Conservation (phyloP, 2,329 filamentous ascomycete genomes). For the Cryphonectria carpinicola region DNA sequence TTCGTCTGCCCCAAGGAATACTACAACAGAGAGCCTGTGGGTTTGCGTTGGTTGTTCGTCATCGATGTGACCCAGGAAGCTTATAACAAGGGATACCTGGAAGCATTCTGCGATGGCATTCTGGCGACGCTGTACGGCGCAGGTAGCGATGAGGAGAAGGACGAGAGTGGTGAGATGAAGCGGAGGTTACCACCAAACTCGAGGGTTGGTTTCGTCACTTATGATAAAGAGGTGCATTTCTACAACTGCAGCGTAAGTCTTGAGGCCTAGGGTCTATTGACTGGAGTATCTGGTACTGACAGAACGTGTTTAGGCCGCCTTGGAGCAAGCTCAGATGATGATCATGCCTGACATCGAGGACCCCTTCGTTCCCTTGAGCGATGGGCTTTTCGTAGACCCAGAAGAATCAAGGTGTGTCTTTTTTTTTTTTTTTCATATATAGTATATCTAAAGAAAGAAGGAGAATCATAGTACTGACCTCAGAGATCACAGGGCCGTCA, state of each 20-base stretch:
- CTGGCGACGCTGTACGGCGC: slow-evolving; percentile 80
- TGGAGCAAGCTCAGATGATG: slow-evolving; percentile 94
- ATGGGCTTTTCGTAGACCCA: slow-evolving; percentile 93
- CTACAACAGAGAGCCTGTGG: slow-evolving; percentile 92
- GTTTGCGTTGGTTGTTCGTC: slow-evolving; percentile 84
- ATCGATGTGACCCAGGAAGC: slow-evolving; percentile 94
- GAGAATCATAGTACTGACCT: slow-evolving; percentile 34
- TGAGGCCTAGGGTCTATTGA: not conserved
- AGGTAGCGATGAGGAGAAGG: slow-evolving; percentile 54
- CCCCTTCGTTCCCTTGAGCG: slow-evolving; percentile 88
- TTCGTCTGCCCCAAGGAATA: slow-evolving; percentile 98
- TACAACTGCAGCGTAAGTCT: slow-evolving; percentile 84
- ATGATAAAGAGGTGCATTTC: slow-evolving; percentile 95
- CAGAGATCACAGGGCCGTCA: slow-evolving; percentile 60
- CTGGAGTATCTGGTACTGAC: not conserved
- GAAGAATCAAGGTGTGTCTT: slow-evolving; percentile 74
- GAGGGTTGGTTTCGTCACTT: slow-evolving; percentile 94
- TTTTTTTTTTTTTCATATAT: slow-evolving; percentile 34
- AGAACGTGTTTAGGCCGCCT: slow-evolving; percentile 55
- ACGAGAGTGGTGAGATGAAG: slow-evolving; percentile 58
- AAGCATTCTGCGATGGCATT: slow-evolving; percentile 89
- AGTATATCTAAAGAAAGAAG: not conserved
- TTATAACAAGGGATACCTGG: slow-evolving; percentile 86
- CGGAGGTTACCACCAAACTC: slow-evolving; percentile 73
- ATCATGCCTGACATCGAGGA: slow-evolving; percentile 98